These are phyloP conservation scores for Canna indica DNA, from an alignment of 176 grass and related monocot species.

Conservation along the genomic window DNA sequence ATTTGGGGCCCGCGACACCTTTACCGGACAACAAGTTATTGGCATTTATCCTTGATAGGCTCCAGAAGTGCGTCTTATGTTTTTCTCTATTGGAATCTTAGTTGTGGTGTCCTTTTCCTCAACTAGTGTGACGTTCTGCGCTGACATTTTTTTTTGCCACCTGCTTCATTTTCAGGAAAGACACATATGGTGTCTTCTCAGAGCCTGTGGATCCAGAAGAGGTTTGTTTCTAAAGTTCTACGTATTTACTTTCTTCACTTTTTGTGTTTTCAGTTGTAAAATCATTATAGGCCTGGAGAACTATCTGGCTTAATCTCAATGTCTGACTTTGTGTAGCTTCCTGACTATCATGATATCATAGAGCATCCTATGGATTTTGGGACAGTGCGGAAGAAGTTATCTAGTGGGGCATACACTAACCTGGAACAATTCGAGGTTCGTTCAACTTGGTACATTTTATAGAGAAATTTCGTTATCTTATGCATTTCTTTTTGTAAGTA, in stretches of 20 bases:
- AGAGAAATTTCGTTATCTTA: no score
- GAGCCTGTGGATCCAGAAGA: constrained; percentile 45
- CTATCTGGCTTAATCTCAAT: not conserved
- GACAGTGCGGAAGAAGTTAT: constrained; percentile 34
- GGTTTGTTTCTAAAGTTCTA: constrained; percentile 5
- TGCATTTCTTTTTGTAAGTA: no score
- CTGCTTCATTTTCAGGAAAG: constrained; percentile 27
- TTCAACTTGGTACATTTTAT: not conserved
- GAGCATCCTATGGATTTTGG: constrained; percentile 38
- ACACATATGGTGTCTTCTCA: constrained; percentile 37
- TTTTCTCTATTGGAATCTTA: constrained; percentile 11
- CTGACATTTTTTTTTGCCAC: not conserved
- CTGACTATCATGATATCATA: constrained; percentile 46
- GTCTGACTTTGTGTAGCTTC: constrained; percentile 26
- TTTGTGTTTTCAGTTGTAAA: not conserved
- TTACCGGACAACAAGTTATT: constrained; percentile 39
- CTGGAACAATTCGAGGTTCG: constrained; percentile 53
- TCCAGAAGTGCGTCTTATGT: constrained; percentile 38
- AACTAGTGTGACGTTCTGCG: not conserved
- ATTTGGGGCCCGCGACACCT: constrained; percentile 28
- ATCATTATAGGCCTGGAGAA: not conserved
- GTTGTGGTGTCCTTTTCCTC: not conserved
- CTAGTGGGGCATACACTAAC: constrained; percentile 18
- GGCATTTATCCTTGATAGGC: constrained; percentile 43
- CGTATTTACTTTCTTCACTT: not conserved